Base-by-base conservation (phyloP, 495 filamentous ascomycete genomes). In the Penicillium herquei region DNA sequence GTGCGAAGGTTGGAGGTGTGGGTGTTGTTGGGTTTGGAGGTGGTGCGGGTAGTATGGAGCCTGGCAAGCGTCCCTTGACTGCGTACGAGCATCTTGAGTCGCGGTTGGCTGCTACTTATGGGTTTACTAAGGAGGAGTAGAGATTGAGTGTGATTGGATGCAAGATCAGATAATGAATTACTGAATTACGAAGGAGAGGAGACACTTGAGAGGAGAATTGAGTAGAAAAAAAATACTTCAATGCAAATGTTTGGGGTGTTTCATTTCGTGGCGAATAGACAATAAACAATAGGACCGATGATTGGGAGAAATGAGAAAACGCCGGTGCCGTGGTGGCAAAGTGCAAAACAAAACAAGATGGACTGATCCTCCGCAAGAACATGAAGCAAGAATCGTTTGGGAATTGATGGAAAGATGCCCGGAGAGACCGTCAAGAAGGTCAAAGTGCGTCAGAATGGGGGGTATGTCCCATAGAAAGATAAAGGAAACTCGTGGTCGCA, bases 41-140 rank as follows among this genome's bases (percentile, higher is more conserved):
- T 47, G 70, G 72, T 26, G 70, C 73, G 34, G 76, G 70, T 6
- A 44, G 43, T 16, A 44, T 78, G 51, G 68, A 67, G 55, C 74
- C 76, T 0, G 81, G 78, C 56, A 78, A 78, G 51, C 79, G 79
- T 64, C 80, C 82, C 18, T 68, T 96, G 66, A 97, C 94, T 30
- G 92, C 94, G 8, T 77, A 81, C 61, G 88, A 92, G 70, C 92
- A 98, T 80, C 75, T 98, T 70, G 78, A 84, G 65, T 82, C 82
- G 70, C 74, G 89, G 61, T 71, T 96, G 64, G 81, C 72, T 49
- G 90, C 87, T 9, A 93, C 90, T 14, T 96, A 96, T 77, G 78
- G 76, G 13, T 76, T 81, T 61, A 70, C 54, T 17, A 69, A 70
- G 58, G 54, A 68, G 31, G 48, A 51, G 13, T 65, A 54, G 51